Conservation (phyloP, 116 monocot genomes). For the Cymodocea nodosa region DNA sequence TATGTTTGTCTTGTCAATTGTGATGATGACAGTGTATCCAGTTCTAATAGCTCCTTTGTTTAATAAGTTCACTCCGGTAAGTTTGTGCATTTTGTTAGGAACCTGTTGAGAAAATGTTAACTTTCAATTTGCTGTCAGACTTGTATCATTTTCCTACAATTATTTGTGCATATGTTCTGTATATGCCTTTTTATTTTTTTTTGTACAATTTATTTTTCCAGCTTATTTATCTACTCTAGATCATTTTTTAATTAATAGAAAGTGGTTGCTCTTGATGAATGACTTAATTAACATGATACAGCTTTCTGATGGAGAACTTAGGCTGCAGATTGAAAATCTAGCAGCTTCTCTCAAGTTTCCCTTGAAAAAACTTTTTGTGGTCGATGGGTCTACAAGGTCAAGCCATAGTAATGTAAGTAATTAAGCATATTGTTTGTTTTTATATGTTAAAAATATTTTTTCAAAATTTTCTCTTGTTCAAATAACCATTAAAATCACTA, state of each 20-base stretch:
- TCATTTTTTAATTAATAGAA: not conserved
- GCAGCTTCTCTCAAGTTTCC: conserved; percentile 85
- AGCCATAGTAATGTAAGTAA: conserved; percentile 90
- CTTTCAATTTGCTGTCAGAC: not conserved
- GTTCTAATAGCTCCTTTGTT: conserved; percentile 88
- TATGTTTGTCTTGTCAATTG: conserved; percentile 74
- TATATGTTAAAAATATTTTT: not conserved
- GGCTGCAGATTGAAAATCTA: conserved; percentile 76
- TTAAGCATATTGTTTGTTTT: not conserved
- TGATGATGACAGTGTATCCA: conserved; percentile 93
- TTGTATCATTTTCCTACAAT: not conserved
- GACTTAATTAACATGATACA: conserved; percentile 13
- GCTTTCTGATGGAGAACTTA: conserved; percentile 88
- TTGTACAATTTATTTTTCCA: no score
- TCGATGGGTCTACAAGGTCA: conserved; percentile 97
- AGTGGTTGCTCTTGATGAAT: not conserved
- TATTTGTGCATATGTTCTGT: no score
- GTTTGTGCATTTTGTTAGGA: conserved; percentile 10
- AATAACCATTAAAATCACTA: no score
- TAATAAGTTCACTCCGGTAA: conserved; percentile 97
- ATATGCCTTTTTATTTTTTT: no score
- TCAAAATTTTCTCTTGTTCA: not conserved
- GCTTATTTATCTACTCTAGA: no score
- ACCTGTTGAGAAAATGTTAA: not conserved
- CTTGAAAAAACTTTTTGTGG: conserved; percentile 91